Percentiles rank a stretch among this genome's conserved stretches.
Conservation (phyloP, 1,284 basidiomycete genomes). For the Pterulicium gracile region DNA sequence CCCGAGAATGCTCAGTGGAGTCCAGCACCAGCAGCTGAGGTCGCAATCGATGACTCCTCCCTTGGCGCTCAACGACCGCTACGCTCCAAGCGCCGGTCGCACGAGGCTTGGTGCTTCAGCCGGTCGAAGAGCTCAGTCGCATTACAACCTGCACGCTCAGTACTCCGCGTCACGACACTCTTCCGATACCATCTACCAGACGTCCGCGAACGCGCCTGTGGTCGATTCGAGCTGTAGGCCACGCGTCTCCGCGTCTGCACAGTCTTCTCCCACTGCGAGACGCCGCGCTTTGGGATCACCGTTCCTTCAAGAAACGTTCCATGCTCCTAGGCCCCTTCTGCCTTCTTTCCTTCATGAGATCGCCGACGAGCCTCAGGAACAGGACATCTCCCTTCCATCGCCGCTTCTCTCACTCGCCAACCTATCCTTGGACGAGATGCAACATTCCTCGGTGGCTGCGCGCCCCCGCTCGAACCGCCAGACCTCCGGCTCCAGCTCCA, state of each 20-base stretch:
- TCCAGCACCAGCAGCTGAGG: slow-evolving; percentile 20
- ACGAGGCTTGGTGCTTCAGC: not conserved
- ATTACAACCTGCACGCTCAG: slow-evolving; percentile 31
- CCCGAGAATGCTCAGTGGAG: slow-evolving; percentile 7
- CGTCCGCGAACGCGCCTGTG: slow-evolving; percentile 32
- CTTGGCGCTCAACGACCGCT: slow-evolving; percentile 21
- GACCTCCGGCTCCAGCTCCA: not conserved
- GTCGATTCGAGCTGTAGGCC: slow-evolving; percentile 16
- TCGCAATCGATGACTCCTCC: slow-evolving; percentile 36
- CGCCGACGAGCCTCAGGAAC: slow-evolving; percentile 18
- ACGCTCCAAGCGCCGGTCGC: not conserved
- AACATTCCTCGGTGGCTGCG: not conserved
- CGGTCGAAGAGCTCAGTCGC: slow-evolving; percentile 25
- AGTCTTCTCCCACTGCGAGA: slow-evolving; percentile 22
- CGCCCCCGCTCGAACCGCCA: not conserved
- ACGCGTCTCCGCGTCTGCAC: slow-evolving; percentile 15
- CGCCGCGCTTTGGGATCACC: slow-evolving; percentile 12
- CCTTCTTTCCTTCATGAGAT: slow-evolving; percentile 68
- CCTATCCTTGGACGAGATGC: not conserved
- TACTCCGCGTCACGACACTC: slow-evolving; percentile 30
- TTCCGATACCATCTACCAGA: slow-evolving; percentile 46
- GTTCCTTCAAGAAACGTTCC: slow-evolving; percentile 13
- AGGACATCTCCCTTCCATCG: not conserved
- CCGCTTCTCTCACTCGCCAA: not conserved
- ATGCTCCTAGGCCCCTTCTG: slow-evolving; percentile 37